phyloP scores from a whole-genome alignment of 2,329 filamentous ascomycete genomes.

The Beauveria asiatica region DNA sequence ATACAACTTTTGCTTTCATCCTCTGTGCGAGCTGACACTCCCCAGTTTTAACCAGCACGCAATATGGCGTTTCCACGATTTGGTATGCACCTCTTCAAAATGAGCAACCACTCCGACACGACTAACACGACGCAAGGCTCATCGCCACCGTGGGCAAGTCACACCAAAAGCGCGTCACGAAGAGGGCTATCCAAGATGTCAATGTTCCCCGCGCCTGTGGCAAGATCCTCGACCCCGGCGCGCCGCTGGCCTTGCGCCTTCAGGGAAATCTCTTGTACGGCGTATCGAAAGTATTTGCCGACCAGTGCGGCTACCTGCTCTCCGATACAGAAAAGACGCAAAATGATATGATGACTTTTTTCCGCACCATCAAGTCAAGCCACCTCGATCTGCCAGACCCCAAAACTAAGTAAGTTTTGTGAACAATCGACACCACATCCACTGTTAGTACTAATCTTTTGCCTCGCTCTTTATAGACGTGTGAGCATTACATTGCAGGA shows the following conservation, averaged over 20 bases:
- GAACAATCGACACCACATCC: neutral
- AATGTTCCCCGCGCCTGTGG: constrained; percentile 79
- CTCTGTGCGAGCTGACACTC: constrained; percentile 13
- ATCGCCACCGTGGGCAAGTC: constrained; percentile 81
- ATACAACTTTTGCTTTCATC: too few relatives aligned
- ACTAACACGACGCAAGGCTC: constrained; percentile 50
- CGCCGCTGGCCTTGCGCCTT: constrained; percentile 80
- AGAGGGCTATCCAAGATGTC: constrained; percentile 82
- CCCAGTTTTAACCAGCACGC: constrained; percentile 68
- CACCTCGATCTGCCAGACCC: constrained; percentile 63
- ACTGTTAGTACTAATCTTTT: neutral
- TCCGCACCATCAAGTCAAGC: constrained; percentile 44
- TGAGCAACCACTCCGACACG: constrained; percentile 6
- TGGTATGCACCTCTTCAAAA: constrained; percentile 52
- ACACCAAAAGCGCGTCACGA: constrained; percentile 62
- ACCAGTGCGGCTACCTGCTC: constrained; percentile 82
- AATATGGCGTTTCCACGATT: constrained; percentile 89
- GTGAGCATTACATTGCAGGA: constrained; percentile 71
- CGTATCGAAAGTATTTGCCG: constrained; percentile 73
- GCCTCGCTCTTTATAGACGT: constrained; percentile 39
- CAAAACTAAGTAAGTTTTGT: constrained; percentile 54
- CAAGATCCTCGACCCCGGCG: constrained; percentile 73
- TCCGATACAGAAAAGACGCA: constrained; percentile 69
- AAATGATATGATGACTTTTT: constrained; percentile 61
- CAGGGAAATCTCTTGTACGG: constrained; percentile 85